Evolutionary conservation across 2,329 filamentous ascomycete species (phyloP), one percentile per base, ranked within the genome.

Genomic region (Teratosphaeria destructans): DNA sequence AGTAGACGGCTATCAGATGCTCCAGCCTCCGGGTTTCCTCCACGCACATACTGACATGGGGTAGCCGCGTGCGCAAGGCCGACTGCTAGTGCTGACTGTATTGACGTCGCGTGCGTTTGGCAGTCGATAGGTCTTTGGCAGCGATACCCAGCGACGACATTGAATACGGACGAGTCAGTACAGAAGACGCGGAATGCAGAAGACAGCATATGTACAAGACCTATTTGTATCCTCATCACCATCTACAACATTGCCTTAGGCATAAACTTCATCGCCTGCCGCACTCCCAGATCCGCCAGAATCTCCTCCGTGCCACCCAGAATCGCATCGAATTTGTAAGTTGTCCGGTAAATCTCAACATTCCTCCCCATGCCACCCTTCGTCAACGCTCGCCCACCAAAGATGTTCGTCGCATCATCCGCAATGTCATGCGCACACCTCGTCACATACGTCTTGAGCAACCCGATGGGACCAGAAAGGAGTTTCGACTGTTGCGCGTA

Each of bases 291-390:
- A 75, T 95, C 90, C 5, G 82, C 87, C 60, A 95, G 72, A 61
- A 95, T 85, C 77, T 95, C 90, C 74, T 95, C 90, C 1, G 89
- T 87, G 11, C 90, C 90, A 60, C 90, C 90, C 29, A 93, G 74
- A 61, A 79, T 79, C 3, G 77, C 77, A 69, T 79, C 77, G 60
- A 79, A 94, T 76, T 94, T 94, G 75, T 92, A 89, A 1, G 86
- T 90, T 54, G 89, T 80, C 73, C 93, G 84, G 77, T 94, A 94
- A 81, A 89, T 87, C 76, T 95, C 90, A 62, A 95, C 85, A 35
- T 90, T 81, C 57, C 82, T 82, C 55, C 90, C 90, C 90, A 95
- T 95, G 16, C 90, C 90, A 0, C 82, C 82, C 75, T 91, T 86
- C 0, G 90, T 95, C 8, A 95, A 74, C 3, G 85, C 90, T 58